Evolutionary conservation across 2,329 filamentous ascomycete species (phyloP), one percentile per base, ranked within the genome.

Genomic region (Diplocarpon rosae): DNA sequence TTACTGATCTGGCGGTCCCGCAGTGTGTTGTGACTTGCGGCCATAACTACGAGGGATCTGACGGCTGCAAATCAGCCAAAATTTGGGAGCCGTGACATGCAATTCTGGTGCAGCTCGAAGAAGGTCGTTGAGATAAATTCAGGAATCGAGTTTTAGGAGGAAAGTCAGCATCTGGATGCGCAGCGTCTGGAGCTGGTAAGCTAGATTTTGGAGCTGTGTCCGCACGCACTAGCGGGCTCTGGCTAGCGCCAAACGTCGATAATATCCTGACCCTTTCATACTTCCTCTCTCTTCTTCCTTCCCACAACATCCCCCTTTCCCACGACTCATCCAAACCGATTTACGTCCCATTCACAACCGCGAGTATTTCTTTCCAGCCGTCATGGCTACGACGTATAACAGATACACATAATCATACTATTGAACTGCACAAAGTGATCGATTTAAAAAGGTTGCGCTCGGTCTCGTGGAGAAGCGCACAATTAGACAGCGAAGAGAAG

Each of bases 1-100:
- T 60, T 69, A 82, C 79, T 76, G 65, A 85, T 79, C 70, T 85
- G 81, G 60, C 79, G 77, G 67, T 84, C 80, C 62, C 81, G 72
- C 54, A 85, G 71, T 56, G 76, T 77, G 61, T 72, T 70, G 47
- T 71, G 65, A 51, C 66, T 64, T 53, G 71, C 63, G 49, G 72
- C 71, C 75, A 80, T 80, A 53, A 52, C 65, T 61, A 52, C 37
- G 33, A 16, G 27, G 41, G n/a, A 42, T 37, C 42, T 24, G 33
- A 43, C 39, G 59, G 60, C 60, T 62, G 58, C 35, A 43, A 46
- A 42, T 56, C 60, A 62, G 60, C 60, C 60, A 53, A 50, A 47
- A 34, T 46, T 34, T 10, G 24, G 38, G 32, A 37, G 47, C 30
- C 29, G 37, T 53, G 46, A 54, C 59, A 62, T 62, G 49, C 46